These are phyloP conservation scores for Solanum ossicruentum DNA, from an alignment of 257 asterid species.

Conservation along the genomic window DNA sequence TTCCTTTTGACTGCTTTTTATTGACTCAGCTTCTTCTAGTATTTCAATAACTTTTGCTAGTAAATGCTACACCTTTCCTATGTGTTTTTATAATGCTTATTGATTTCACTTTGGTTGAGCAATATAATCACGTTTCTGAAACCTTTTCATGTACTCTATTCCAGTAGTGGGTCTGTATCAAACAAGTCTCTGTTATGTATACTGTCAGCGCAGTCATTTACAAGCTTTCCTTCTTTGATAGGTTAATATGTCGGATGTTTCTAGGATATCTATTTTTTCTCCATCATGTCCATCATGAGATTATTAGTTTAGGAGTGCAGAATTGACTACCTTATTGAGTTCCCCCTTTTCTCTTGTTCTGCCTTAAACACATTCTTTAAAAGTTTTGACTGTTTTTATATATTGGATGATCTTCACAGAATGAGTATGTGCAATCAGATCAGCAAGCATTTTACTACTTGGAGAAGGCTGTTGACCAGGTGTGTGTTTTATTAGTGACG, in stretches of 20 bases:
- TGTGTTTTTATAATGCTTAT: background rate
- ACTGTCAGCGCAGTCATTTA: background rate
- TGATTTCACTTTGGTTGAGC: background rate
- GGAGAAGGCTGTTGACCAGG: constrained; percentile 92
- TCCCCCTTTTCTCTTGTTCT: background rate
- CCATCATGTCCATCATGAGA: background rate
- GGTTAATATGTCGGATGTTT: background rate
- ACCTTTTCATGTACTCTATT: background rate
- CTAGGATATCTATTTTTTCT: background rate
- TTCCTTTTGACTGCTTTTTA: background rate
- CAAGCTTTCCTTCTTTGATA: background rate
- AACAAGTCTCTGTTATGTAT: background rate
- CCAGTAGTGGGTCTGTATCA: background rate
- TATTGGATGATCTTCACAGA: constrained; percentile 28
- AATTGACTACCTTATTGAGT: background rate
- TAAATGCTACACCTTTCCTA: background rate
- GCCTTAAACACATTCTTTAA: background rate
- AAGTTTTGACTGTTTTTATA: background rate
- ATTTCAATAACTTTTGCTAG: background rate
- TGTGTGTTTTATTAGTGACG: constrained; percentile 9
- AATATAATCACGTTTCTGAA: background rate
- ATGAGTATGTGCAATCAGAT: constrained; percentile 68
- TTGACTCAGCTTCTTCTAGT: background rate
- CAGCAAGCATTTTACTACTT: constrained; percentile 82
- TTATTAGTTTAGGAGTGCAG: background rate